phyloP scores from a whole-genome alignment of 2,329 filamentous ascomycete species.

The Hortaea werneckii region DNA sequence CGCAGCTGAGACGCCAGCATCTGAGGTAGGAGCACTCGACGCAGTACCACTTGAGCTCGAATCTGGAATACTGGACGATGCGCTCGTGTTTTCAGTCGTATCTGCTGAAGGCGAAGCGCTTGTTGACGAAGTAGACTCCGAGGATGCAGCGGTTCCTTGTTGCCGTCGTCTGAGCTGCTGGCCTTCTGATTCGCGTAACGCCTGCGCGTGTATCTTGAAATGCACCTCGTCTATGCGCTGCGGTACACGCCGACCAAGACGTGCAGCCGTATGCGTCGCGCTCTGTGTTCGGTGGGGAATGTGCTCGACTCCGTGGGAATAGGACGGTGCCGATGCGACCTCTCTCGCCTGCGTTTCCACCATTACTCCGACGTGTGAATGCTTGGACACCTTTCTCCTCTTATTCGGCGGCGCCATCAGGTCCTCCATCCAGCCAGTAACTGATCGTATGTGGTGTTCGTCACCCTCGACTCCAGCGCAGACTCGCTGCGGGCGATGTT shows the following conservation, averaged over 20 bases:
- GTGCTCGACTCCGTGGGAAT: constrained; percentile 10
- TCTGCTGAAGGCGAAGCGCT: background rate
- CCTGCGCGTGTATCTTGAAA: constrained; percentile 9
- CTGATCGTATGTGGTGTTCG: background rate
- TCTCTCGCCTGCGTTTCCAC: constrained; percentile 5
- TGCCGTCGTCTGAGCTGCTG: constrained; percentile 12
- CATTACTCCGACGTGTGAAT: constrained; percentile 7
- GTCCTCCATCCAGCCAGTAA: constrained; percentile 11
- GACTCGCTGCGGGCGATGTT: background rate
- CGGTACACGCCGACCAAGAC: constrained; percentile 5
- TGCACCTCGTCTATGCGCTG: constrained; percentile 14
- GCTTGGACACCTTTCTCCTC: constrained; percentile 15
- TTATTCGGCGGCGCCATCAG: constrained; percentile 22
- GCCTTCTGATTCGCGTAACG: constrained; percentile 3
- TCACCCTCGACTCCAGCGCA: background rate
- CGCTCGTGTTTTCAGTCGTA: too few species aligned
- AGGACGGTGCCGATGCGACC: constrained; percentile 1
- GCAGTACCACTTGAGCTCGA: too few species aligned
- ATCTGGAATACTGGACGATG: too few species aligned
- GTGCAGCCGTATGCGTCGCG: too few species aligned
- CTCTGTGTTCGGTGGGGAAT: constrained; percentile 1
- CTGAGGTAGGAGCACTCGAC: constrained; percentile 1
- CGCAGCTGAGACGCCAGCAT: constrained; percentile 4
- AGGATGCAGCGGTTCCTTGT: constrained; percentile 12
- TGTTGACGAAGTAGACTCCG: constrained; percentile 1